These are phyloP conservation scores for Trichosporon faecale DNA, from an alignment of 1,284 basidiomycete genomes.

Conservation along the genomic window DNA sequence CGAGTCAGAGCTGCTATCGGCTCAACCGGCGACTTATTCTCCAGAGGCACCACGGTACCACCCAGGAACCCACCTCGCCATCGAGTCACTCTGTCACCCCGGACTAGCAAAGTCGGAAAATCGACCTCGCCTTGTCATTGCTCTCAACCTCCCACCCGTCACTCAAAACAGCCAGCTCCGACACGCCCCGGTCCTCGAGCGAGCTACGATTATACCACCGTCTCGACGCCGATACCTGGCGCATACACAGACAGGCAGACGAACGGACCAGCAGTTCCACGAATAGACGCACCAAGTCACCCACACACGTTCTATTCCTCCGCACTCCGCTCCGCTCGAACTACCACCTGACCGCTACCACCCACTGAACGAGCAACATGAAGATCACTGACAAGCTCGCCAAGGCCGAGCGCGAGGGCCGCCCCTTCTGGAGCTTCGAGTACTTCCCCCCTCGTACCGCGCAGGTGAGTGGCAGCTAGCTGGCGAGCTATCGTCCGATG, in stretches of 20 bases:
- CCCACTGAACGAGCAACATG: conserved; percentile 56
- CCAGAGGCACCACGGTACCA: background rate
- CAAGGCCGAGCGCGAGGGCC: conserved; percentile 73
- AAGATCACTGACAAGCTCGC: conserved; percentile 88
- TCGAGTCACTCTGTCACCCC: no score
- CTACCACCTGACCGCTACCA: background rate
- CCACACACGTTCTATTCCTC: conserved; percentile 1
- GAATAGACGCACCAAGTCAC: background rate
- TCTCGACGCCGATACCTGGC: background rate
- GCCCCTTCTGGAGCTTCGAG: conserved; percentile 93
- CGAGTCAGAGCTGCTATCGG: background rate
- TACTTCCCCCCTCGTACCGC: conserved; percentile 94
- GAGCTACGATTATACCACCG: background rate
- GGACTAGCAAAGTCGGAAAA: background rate
- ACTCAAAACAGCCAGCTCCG: background rate
- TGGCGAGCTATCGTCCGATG: background rate
- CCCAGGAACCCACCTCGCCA: background rate
- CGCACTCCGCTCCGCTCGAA: background rate
- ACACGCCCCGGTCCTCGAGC: no score
- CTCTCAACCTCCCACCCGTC: background rate
- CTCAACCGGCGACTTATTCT: conserved; percentile 8
- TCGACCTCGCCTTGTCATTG: background rate
- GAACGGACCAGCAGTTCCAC: background rate
- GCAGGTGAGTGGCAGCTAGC: conserved; percentile 58
- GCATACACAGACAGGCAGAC: background rate